These are phyloP conservation scores for Teunomyces barrocoloradensis DNA, from an alignment of 805 yeast species.

Conservation along the genomic window DNA sequence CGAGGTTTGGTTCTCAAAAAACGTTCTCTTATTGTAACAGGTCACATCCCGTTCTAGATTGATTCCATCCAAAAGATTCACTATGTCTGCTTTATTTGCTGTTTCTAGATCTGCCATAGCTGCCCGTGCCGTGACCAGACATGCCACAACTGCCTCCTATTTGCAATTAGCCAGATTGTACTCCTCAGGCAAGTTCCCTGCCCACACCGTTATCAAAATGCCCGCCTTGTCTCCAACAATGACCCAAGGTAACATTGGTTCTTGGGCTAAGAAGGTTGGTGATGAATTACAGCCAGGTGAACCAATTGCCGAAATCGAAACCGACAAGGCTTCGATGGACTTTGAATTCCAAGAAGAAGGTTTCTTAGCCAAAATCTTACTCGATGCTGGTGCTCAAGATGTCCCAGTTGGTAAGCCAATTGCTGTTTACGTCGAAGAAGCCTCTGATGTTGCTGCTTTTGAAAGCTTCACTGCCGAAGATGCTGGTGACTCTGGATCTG, in stretches of 20 bases:
- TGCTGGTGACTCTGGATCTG: conserved; percentile 48
- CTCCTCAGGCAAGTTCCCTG: conserved; percentile 57
- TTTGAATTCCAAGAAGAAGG: conserved; percentile 98
- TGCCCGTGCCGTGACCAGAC: conserved; percentile 16
- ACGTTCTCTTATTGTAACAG: conserved; percentile 3
- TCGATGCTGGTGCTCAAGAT: conserved; percentile 84
- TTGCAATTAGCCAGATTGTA: conserved; percentile 39
- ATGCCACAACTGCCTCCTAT: conserved; percentile 16
- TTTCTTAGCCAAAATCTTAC: conserved; percentile 79
- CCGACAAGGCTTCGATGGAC: conserved; percentile 98
- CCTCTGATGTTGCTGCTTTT: conserved; percentile 82
- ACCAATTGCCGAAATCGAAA: conserved; percentile 93
- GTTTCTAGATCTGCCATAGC: conserved; percentile 30
- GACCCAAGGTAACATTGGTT: conserved; percentile 91
- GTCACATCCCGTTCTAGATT: conserved; percentile 2
- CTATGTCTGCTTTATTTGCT: conserved; percentile 38
- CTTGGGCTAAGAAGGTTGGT: conserved; percentile 89
- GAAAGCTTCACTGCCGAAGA: conserved; percentile 80
- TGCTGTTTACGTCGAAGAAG: conserved; percentile 92
- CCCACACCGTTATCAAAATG: conserved; percentile 89
- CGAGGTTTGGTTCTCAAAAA: conserved; percentile 2
- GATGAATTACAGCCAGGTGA: conserved; percentile 90
- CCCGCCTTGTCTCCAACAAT: conserved; percentile 99
- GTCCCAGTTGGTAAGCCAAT: conserved; percentile 93
- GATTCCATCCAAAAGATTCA: conserved; percentile 1